Evolutionary conservation across 1,139 yeast genomes (phyloP).

Genomic region (Saccharomyces hybrid): DNA sequence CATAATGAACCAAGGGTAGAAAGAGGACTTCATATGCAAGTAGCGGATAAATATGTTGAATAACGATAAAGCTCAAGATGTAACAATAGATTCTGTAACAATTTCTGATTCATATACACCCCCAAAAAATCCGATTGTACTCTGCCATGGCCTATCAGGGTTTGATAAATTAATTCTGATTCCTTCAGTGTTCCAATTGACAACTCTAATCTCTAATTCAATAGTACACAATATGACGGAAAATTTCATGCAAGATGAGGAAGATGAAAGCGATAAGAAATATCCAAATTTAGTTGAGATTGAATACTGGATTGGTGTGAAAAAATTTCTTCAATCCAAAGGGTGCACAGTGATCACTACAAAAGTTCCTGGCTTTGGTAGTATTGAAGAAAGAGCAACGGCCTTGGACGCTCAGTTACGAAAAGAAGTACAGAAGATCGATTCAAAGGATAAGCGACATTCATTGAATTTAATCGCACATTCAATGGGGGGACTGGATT

Average conservation of each 20-base stretch:
- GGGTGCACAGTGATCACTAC: conserved; percentile 70
- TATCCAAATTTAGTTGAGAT: conserved; percentile 38
- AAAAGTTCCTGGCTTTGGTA: conserved; percentile 76
- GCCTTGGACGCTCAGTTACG: conserved; percentile 48
- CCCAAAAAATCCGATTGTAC: conserved; percentile 56
- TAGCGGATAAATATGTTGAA: background rate
- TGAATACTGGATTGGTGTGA: conserved; percentile 79
- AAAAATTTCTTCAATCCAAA: conserved; percentile 46
- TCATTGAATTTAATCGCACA: conserved; percentile 72
- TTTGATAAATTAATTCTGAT: conserved; percentile 54
- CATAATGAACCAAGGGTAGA: background rate
- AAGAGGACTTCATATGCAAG: background rate
- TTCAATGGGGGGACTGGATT: conserved; percentile 91
- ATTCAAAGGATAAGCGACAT: conserved; percentile 21
- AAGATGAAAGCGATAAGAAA: conserved; percentile 10
- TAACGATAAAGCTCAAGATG: background rate
- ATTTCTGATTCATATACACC: conserved; percentile 25
- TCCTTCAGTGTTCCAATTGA: conserved; percentile 37
- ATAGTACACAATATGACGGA: conserved; percentile 18
- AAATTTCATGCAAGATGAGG: conserved; percentile 18
- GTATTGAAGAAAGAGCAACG: conserved; percentile 62
- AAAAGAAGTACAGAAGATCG: conserved; percentile 35
- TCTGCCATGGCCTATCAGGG: conserved; percentile 82
- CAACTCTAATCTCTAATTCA: conserved; percentile 21
- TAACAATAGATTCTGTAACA: background rate